Evolutionary conservation across 2,329 filamentous ascomycete genomes (phyloP), one percentile per base, ranked within the genome.

Genomic region (Fusarium palustre): DNA sequence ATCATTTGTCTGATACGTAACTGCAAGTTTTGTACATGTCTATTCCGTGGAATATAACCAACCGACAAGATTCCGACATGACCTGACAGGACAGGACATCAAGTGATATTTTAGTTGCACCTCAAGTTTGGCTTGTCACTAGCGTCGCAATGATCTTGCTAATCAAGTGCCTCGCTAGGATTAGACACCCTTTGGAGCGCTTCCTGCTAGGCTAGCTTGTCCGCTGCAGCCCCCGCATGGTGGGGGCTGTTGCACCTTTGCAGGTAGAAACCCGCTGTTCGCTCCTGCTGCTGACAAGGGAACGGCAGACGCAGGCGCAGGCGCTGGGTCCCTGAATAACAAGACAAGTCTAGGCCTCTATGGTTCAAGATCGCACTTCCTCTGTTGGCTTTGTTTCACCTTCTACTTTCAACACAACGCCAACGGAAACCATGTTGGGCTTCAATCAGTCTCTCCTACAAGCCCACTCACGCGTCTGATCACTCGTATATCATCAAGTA

Each of bases 261-360:
- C 59, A 69, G 65, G 54, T 36, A 69, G 54, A 47, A 52, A 46
- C 39, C 65, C 57, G 55, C 45, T 34, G 49, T 58, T 58, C 62
- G 39, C 58, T 38, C 31, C 33, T 30, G 30, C 49, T 66, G 52
- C 66, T 69, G 66, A 69, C 66, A 65, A 59, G 59, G 59, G 25
- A 52, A 13, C 48, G 48, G 24, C 24, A 41, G 48, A 52, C 34
- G 48, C 33, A 39, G 48, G 36, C 47, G 47, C 24, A 50, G 47
- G 34, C 36, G 60, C 55, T 69, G 59, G 64, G 65, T 68, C 65
- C 66, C 66, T 68, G 66, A 55, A 60, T 68, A 39, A 49, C 50
- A 20, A 20, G n/a, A 39, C n/a, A 22, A 47, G 28, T 48, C 49
- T 68, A 45, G 60, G 50, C 34, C 36, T n/a, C n/a, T n/a, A n/a